These are phyloP conservation scores for Trametes cinnabarina DNA, from an alignment of 768 basidiomycete genomes.

Conservation along the genomic window DNA sequence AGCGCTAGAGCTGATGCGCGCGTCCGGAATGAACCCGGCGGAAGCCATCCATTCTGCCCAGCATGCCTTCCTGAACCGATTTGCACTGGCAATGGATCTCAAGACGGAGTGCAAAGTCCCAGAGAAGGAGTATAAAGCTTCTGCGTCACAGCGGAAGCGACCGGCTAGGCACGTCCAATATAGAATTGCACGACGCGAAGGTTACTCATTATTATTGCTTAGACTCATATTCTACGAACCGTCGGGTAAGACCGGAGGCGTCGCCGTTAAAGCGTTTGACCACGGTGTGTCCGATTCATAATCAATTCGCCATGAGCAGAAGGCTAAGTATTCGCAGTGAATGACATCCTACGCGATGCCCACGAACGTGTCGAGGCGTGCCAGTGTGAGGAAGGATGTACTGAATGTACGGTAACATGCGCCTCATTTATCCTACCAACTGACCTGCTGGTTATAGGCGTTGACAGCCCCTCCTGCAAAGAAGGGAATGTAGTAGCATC, in stretches of 20 bases:
- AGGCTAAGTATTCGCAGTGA: conserved; percentile 36
- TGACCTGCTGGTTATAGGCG: conserved; percentile 43
- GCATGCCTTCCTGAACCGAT: conserved; percentile 80
- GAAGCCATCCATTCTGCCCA: conserved; percentile 84
- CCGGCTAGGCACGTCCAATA: conserved; percentile 53
- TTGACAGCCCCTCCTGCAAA: conserved; percentile 62
- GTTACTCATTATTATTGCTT: not conserved
- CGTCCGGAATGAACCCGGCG: conserved; percentile 61
- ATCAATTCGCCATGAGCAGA: not conserved
- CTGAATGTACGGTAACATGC: conserved; percentile 49
- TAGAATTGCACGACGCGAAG: too few relatives aligned
- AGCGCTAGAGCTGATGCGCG: conserved; percentile 50
- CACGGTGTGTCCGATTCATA: conserved; percentile 47
- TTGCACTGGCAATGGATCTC: conserved; percentile 64
- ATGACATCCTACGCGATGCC: conserved; percentile 58
- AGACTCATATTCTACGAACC: conserved; percentile 83
- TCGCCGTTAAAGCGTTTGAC: conserved; percentile 80
- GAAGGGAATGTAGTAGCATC: conserved; percentile 72
- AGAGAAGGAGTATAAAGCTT: conserved; percentile 66
- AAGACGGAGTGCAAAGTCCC: conserved; percentile 81
- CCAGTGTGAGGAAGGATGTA: conserved; percentile 67
- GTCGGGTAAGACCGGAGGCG: conserved; percentile 65
- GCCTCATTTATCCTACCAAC: not conserved
- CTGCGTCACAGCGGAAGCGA: conserved; percentile 56
- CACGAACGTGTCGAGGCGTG: conserved; percentile 57